Base-by-base conservation (phyloP, 345 rosid species). In the Pseudoturritis turrita region DNA sequence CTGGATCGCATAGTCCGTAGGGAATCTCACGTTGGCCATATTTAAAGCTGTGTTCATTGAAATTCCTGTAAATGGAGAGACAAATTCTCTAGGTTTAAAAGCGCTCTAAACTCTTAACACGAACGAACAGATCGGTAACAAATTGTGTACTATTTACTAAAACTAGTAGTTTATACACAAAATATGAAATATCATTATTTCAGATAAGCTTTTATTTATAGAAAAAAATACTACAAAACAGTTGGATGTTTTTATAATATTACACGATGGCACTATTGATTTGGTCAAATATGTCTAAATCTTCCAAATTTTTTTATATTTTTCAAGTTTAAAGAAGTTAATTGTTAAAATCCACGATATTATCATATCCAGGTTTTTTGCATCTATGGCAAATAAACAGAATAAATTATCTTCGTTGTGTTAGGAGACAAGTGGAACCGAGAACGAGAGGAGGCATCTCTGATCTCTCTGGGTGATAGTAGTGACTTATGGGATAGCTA, bases 341-440 rank as follows among this genome's bases (percentile, higher is more conserved):
- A 25, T 43, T 47, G 15, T 47, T 33, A 7, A n/a, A 36, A 39
- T 13, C 4, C 15, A 28, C 54, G 36, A 54, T 8, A 56, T 18
- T 45, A 17, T 52, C 52, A 62, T 63, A 36, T 45, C 7, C 17
- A n/a, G 47, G 28, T 6, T 47, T 64, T 56, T 36, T 29, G 46
- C 73, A 49, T 58, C 56, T 6, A 28, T 31, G 78, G 18, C 25
- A 68, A 43, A 43, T 15, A 61, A 31, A 61, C 54, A 75, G 35
- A 61, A 68, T 26, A 13, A 35, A 11, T 75, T 46, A 65, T 26
- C 33, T 68, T 17, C 22, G 40, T 22, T 61, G 9, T 33, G 43
- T 18, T 33, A 68, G 64, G 74, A 62, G 74, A 68, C 74, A 75
- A 75, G 70, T 75, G 79, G 70, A 75, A 61, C 64, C 74, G 65